Base-by-base conservation (phyloP, 164 flowering plant genomes). In the Aristolochia fimbriata region DNA sequence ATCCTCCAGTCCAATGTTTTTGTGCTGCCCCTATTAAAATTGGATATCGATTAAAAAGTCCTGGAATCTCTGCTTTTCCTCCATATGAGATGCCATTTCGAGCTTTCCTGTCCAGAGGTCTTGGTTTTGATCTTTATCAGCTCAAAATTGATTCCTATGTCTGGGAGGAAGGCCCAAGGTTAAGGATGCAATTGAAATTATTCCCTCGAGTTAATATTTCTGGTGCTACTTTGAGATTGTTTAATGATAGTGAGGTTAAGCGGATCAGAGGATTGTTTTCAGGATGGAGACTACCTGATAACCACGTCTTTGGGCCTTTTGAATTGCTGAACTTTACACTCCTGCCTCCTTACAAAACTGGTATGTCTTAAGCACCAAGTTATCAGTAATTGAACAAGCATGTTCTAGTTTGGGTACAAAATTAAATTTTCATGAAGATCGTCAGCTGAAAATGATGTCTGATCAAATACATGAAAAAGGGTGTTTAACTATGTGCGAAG, bases 31-130 rank as follows among this genome's bases (percentile, higher is more conserved):
- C 98, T 53, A 58, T 93, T 51, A 68, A 68, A 46, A 77, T 93
- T 73, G 94, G 82, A 52, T 93, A 84, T 68, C 83, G 97, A 47
- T 66, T 93, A 67, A 93, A 87, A 66, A 89, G 97, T 77, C 98
- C 98, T 62, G 91, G 93, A 20, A 71, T 89, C 65, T 77, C 80
- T 21, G 65, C 66, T 64, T 91, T 88, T 57, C 62, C 8, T 61
- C 80, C 92, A 47, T 88, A 86, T 51, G 15, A 17, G 25, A 15
- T 20, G 25, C 0, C 0, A 21, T 91, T 88, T 76, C 71, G 75
- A 67, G 30, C 20, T 45, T 82, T 82, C 65, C 41, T 88, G 24
- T 69, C 86, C 15, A 19, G 62, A 68, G 86, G 86, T 62, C 86
- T 90, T 7, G 8, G 62, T 1, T 31, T 93, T 66, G 11, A 77